Percentiles rank a stretch among this genome's conserved stretches.
phyloP scores from a whole-genome alignment of 331 rosid genomes.

The Pyrus hybrid region DNA sequence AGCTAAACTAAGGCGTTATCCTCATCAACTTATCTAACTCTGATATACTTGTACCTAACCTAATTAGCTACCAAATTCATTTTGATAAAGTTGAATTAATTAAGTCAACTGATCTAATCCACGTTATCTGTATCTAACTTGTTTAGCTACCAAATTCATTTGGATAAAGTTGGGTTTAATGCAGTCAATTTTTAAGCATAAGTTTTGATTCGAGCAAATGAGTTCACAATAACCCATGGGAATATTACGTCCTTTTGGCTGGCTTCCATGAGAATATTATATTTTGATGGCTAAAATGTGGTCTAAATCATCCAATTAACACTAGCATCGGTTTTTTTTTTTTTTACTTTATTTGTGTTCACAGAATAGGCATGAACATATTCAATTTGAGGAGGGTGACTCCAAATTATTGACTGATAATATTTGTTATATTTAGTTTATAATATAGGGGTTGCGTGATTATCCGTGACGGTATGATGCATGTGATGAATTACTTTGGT shows the following conservation, averaged over 20 bases:
- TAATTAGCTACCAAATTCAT: background rate
- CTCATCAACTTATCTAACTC: background rate
- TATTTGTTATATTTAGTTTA: no score
- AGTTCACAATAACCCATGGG: background rate
- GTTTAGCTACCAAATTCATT: background rate
- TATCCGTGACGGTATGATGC: no score
- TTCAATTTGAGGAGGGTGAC: background rate
- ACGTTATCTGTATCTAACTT: background rate
- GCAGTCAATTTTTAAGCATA: background rate
- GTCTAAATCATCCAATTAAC: conserved; percentile 2
- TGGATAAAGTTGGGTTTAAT: background rate
- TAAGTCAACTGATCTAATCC: background rate
- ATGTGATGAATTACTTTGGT: background rate
- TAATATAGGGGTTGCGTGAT: no score
- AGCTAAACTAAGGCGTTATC: background rate
- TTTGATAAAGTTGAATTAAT: no score
- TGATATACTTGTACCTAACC: no score
- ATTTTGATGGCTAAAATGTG: background rate
- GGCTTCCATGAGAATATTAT: conserved; percentile 11
- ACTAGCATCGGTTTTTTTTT: background rate
- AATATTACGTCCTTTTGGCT: background rate
- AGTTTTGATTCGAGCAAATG: background rate
- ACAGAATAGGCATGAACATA: background rate
- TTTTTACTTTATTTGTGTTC: background rate
- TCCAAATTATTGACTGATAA: background rate